Evolutionary conservation across 2,329 filamentous ascomycete genomes (phyloP).

Genomic region (Colletotrichum scovillei): DNA sequence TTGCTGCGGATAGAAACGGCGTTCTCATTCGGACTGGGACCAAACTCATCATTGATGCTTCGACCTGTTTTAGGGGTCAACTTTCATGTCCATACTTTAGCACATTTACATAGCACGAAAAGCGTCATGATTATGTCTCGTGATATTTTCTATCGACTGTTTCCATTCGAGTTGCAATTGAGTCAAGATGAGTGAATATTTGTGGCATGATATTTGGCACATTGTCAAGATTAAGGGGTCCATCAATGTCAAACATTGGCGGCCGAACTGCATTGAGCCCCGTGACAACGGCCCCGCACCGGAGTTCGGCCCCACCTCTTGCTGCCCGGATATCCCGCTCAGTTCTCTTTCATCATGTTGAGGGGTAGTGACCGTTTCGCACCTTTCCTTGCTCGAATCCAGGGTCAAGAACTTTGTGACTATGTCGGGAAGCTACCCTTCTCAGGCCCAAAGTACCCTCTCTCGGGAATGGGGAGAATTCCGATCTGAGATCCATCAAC

Average conservation of each 20-base stretch:
- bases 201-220: no score
- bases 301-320: not conserved
- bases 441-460: constrained; percentile 43
- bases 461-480: constrained; percentile 38
- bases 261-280: not conserved
- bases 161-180: no score
- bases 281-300: not conserved
- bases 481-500: constrained; percentile 40
- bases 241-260: constrained; percentile 1
- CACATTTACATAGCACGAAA: not conserved
- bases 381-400: no score
- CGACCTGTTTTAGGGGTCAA: not conserved
- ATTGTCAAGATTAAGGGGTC: not conserved
- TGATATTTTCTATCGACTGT: fast-evolving
- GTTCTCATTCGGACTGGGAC: not conserved
- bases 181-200: not conserved
- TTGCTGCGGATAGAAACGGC: not conserved
- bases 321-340: not conserved
- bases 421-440: constrained; percentile 37
- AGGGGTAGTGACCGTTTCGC: no score
- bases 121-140: not conserved
- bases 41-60: not conserved
- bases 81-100: constrained; percentile 22
- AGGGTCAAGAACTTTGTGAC: not conserved
- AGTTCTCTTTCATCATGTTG: not conserved